Evolutionary conservation across 805 yeast species (phyloP).

Genomic region (Lipomyces sp.): DNA sequence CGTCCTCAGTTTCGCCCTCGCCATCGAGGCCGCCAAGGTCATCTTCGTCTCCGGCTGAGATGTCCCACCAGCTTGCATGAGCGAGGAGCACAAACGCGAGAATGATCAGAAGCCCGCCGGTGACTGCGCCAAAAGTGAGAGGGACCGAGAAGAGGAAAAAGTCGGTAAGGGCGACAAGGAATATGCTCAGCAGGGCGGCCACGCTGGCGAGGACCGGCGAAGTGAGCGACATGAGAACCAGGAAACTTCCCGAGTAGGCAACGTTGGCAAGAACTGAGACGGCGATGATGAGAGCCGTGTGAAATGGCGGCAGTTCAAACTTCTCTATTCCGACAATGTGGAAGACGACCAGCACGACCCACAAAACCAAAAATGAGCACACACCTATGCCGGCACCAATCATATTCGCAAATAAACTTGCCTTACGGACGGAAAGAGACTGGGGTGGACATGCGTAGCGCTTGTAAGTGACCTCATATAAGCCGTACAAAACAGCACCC

Average conservation of each 20-base stretch:
- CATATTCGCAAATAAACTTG: constrained; percentile 76
- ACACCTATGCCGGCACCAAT: constrained; percentile 66
- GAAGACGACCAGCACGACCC: constrained; percentile 48
- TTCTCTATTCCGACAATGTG: constrained; percentile 56
- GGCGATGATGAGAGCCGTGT: constrained; percentile 46
- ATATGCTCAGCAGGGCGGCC: constrained; percentile 67
- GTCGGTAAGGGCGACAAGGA: constrained; percentile 74
- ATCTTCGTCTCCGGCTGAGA: constrained; percentile 6
- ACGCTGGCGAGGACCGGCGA: constrained; percentile 76
- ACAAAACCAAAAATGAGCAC: constrained; percentile 50
- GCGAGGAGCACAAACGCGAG: constrained; percentile 62
- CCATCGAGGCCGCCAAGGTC: too few species aligned
- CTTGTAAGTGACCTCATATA: constrained; percentile 81
- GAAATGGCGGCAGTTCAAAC: constrained; percentile 51
- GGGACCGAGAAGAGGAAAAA: constrained; percentile 61
- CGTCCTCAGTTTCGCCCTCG: too few species aligned
- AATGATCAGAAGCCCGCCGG: constrained; percentile 69
- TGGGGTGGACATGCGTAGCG: constrained; percentile 70
- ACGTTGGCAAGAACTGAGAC: constrained; percentile 62
- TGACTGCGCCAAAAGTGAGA: constrained; percentile 53
- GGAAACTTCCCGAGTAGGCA: constrained; percentile 65
- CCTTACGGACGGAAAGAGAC: constrained; percentile 60
- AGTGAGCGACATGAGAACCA: constrained; percentile 76
- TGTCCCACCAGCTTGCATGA: constrained; percentile 42
- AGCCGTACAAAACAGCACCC: constrained; percentile 46